Percentiles rank a stretch among this genome's conserved stretches.
Conservation (phyloP, 169 alveolate genomes). For the Cryptosporidium ryanae region DNA sequence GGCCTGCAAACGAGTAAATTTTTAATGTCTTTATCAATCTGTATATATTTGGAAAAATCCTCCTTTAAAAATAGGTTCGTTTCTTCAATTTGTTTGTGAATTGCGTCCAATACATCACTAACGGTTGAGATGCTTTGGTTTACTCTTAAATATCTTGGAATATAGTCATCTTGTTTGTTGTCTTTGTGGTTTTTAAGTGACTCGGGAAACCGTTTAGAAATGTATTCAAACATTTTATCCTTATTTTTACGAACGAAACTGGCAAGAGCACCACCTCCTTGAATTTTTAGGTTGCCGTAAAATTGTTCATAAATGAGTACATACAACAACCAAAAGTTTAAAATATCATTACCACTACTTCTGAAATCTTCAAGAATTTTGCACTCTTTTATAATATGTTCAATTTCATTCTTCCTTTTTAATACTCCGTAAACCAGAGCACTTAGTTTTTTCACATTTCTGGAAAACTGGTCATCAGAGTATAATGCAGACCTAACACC, state of each 20-base stretch:
- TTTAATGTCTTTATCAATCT: slow-evolving; percentile 33
- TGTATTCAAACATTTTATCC: slow-evolving; percentile 16
- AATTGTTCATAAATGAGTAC: slow-evolving; percentile 46
- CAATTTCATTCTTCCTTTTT: slow-evolving; percentile 42
- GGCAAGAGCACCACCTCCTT: slow-evolving; percentile 67
- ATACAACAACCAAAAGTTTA: slow-evolving; percentile 36
- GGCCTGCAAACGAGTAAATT: slow-evolving; percentile 38
- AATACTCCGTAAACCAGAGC: slow-evolving; percentile 44
- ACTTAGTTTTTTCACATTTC: slow-evolving; percentile 33
- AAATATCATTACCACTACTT: not conserved
- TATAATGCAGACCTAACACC: slow-evolving; percentile 51
- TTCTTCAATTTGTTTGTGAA: slow-evolving; percentile 12
- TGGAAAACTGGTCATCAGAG: slow-evolving; percentile 13
- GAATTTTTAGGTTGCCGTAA: slow-evolving; percentile 42
- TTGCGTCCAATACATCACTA: slow-evolving; percentile 9
- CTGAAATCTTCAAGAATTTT: not conserved
- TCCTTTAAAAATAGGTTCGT: slow-evolving; percentile 3
- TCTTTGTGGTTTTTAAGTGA: not conserved
- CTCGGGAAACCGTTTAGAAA: slow-evolving; percentile 41
- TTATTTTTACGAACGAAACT: slow-evolving; percentile 43
- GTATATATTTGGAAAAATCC: not conserved
- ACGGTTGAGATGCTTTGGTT: slow-evolving; percentile 30
- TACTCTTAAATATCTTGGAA: slow-evolving; percentile 71
- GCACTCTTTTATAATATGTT: slow-evolving; percentile 14
- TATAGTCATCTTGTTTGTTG: not conserved